Base-by-base conservation (phyloP, 352 stramenopile genomes). In the Globisporangium yorkense region DNA sequence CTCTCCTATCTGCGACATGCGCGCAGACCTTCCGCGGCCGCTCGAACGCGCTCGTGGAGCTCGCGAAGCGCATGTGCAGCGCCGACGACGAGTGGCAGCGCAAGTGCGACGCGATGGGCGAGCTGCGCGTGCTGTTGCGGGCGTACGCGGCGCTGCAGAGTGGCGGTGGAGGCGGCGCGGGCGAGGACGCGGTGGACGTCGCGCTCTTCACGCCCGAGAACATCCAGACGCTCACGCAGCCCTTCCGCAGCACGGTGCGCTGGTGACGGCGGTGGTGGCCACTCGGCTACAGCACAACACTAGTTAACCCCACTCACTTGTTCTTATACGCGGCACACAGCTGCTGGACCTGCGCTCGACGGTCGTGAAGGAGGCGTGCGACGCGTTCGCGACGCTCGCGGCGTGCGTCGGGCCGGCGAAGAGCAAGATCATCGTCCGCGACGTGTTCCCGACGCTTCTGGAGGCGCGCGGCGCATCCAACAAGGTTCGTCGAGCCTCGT, bases 371-470 rank as follows among this genome's bases (percentile, higher is more conserved):
- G 78, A 84, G 51, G 76, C 71, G 8, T 87, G 79, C 20, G 61
- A 73, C 2, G 79, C 79, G 45, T 71, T 89, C 45, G 64, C 74
- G 37, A 51, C 65, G 39, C 53, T 89, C 2, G 61, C 77, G 5
- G 54, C 52, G 16, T 70, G 54, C 5, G 54, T 87, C 2, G 74
- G 72, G 8, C 57, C 71, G 0, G 51, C 59, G 18, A 72, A 70
- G 53, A 79, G 72, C 64, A 84, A 82, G 24, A 75, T 79, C 13
- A 62, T 89, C 24, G 57, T 86, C 39, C 70, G 79, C 3, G 74
- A 89, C 59, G 49, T 89, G 40, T 84, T 89, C 39, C 79, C 79
- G 6, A 76, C 76, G 65, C 67, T 89, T 40, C 50, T 87, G 31
- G 74, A 84, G 16, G 74, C 70, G 12, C 57, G 79, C 24, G 79